These are phyloP conservation scores for Diaporthe sp. DNA, from an alignment of 2,329 filamentous ascomycete genomes.

Conservation along the genomic window DNA sequence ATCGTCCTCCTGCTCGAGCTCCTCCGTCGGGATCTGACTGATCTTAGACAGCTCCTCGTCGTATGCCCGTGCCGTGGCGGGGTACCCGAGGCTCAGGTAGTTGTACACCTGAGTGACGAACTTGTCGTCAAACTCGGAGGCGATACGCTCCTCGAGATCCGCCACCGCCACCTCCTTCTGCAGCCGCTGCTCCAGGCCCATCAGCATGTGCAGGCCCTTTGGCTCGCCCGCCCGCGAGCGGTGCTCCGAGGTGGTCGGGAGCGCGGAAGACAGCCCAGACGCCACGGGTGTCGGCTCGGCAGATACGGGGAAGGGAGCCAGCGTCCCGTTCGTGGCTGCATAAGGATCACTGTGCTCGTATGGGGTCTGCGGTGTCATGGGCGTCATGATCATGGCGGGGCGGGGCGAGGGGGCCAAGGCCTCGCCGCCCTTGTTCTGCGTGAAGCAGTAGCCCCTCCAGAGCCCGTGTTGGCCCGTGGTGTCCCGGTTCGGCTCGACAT, in stretches of 20 bases:
- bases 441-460: conserved; percentile 82
- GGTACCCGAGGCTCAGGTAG: conserved; percentile 93
- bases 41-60: conserved; percentile 90
- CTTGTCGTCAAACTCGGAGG: conserved; percentile 80
- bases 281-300: conserved; percentile 54
- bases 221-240: conserved; percentile 46
- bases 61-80: conserved; percentile 84
- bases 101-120: conserved; percentile 98
- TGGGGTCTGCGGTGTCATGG: conserved; percentile 57
- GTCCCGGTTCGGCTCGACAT: conserved; percentile 66
- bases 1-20: conserved; percentile 81
- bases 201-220: conserved; percentile 64
- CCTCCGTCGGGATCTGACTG: conserved; percentile 75
- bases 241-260: conserved; percentile 36
- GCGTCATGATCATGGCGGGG: conserved; percentile 66
- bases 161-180: conserved; percentile 63
- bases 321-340: conserved; percentile 55
- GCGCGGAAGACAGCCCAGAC: not conserved
- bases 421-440: conserved; percentile 51
- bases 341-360: conserved; percentile 56
- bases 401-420: conserved; percentile 60
- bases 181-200: conserved; percentile 66
- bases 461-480: conserved; percentile 74
- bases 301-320: conserved; percentile 51
- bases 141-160: conserved; percentile 67